Evolutionary conservation across 1,139 yeast genomes (phyloP).

Genomic region (Dujonia santamariae): DNA sequence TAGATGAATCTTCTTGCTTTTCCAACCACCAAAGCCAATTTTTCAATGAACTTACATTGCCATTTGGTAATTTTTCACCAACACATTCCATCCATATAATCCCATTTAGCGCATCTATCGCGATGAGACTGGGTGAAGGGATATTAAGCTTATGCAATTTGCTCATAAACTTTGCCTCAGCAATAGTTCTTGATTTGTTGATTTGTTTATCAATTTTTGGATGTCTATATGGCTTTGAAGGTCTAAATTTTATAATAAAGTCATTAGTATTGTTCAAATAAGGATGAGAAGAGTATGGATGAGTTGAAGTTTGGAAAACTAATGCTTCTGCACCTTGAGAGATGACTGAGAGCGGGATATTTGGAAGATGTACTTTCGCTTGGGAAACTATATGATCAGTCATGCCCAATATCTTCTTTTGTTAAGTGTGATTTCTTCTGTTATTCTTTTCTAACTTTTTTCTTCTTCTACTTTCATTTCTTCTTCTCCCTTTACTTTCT

Average conservation of each 20-base stretch:
- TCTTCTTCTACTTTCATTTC: neutral
- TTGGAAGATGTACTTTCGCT: constrained; percentile 43
- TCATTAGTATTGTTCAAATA: constrained; percentile 18
- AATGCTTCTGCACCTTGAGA: constrained; percentile 98
- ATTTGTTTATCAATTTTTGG: constrained; percentile 73
- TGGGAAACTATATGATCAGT: constrained; percentile 37
- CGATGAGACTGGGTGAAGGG: constrained; percentile 65
- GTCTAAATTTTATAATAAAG: constrained; percentile 80
- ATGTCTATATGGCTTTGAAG: constrained; percentile 86
- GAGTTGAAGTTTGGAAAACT: constrained; percentile 61
- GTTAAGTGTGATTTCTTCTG: neutral
- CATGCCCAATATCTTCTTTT: neutral
- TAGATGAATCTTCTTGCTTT: constrained; percentile 15
- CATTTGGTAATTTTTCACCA: constrained; percentile 50
- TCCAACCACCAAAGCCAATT: constrained; percentile 70
- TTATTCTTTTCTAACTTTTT: neutral
- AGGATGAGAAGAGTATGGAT: constrained; percentile 60
- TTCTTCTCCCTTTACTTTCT: constrained; percentile 2
- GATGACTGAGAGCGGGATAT: constrained; percentile 50
- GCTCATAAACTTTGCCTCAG: constrained; percentile 78
- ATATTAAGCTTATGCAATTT: constrained; percentile 57
- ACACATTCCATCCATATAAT: constrained; percentile 86
- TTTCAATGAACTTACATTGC: constrained; percentile 56
- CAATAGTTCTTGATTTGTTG: constrained; percentile 75
- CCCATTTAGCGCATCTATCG: constrained; percentile 75